phyloP scores from a whole-genome alignment of 2,329 filamentous ascomycete species.

The Pseudogymnoascus sp. region DNA sequence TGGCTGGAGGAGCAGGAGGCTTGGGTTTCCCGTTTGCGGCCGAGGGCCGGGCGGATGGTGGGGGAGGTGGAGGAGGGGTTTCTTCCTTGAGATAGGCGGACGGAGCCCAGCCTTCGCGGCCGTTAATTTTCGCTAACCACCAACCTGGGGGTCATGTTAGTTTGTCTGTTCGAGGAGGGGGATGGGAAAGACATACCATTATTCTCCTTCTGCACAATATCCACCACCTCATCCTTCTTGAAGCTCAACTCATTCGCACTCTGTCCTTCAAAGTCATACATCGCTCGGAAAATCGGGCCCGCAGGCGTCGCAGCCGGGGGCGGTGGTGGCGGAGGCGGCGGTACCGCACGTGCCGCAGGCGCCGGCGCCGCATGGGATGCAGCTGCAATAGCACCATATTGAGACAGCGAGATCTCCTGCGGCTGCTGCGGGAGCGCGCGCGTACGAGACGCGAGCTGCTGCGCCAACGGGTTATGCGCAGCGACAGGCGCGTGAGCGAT shows the following conservation, averaged over 20 bases:
- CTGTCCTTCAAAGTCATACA: conserved; percentile 87
- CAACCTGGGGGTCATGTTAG: conserved; percentile 60
- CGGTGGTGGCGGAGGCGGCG: conserved; percentile 60
- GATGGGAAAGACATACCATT: conserved; percentile 62
- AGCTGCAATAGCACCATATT: conserved; percentile 35
- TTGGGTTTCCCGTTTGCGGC: conserved; percentile 35
- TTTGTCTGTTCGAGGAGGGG: background rate
- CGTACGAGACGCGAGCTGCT: conserved; percentile 16
- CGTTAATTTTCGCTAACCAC: conserved; percentile 79
- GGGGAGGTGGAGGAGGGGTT: conserved; percentile 59
- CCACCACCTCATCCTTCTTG: conserved; percentile 70
- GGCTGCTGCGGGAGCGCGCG: background rate
- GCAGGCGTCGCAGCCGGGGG: conserved; percentile 54
- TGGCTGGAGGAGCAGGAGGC: conserved; percentile 51
- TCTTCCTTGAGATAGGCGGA: conserved; percentile 90
- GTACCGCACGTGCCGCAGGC: conserved; percentile 43
- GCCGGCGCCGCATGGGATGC: conserved; percentile 18
- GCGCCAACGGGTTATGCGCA: conserved; percentile 29
- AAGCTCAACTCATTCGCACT: conserved; percentile 81
- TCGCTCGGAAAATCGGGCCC: conserved; percentile 77
- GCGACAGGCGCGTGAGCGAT: conserved; percentile 18
- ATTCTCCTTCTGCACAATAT: conserved; percentile 88
- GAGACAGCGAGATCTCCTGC: conserved; percentile 22
- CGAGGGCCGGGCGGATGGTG: conserved; percentile 43
- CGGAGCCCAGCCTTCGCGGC: conserved; percentile 84